Base-by-base conservation (phyloP, 1,139 yeast species). In the Hyphopichia buzzinii region DNA sequence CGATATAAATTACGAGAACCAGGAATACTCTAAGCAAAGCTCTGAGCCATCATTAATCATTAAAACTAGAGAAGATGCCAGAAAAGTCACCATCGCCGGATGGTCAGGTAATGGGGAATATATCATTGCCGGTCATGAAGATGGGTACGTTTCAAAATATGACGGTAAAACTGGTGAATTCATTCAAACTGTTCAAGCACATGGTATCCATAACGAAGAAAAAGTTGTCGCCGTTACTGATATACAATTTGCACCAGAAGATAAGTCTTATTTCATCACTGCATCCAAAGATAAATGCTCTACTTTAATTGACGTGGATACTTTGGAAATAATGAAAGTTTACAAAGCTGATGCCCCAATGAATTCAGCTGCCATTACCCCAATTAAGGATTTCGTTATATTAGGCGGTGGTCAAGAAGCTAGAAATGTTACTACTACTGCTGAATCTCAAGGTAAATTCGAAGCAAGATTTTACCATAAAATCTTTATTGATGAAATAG, bases 341-440 rank as follows among this genome's bases (percentile, higher is more conserved):
- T 92, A 75, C 64, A 78, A 75, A 52, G 84, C 96, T 7, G 97
- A 89, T 60, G 90, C 96, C 35, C 97, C 98, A 40, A 77, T 94
- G 77, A 94, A 94, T 71, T 81, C 96, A 25, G 98, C 97, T 19
- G 84, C 96, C 46, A 84, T 92, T 49, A 90, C 98, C 8, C 92
- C 97, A 19, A 72, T 81, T 39, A 92, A 94, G 67, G 94, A 92
- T 59, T 90, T 84, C 59, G 87, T 92, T 44, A 84, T 92, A 38
- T 75, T 94, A 47, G 98, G 98, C 39, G 99, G 99, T 67, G 99
- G 99, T 79, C 98, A 92, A 72, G 97, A 90, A 59, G 98, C 98
- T 29, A 81, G 90, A 66, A 95, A 90, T 63, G 99, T 92, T 60
- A 92, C 99, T 32, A 92, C 97, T 21, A 89, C 97, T 29, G 79